These are phyloP conservation scores for Straminergon stramineum DNA, from an alignment of 225 moss, liverwort and hornwort species.

Conservation along the genomic window DNA sequence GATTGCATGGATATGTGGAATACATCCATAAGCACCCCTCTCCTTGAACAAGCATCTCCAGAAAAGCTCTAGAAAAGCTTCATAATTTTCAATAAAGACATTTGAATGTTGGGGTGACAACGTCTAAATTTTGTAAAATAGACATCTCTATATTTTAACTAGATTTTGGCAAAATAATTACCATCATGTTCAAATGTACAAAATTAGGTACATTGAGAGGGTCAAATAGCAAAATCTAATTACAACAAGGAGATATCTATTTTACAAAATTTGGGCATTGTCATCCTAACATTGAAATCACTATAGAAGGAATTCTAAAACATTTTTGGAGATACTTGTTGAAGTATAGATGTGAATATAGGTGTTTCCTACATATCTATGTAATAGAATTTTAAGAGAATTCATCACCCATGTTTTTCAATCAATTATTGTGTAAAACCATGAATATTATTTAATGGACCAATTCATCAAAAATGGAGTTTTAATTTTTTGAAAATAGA, in stretches of 20 bases:
- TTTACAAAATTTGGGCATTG: not conserved
- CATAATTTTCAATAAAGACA: no score
- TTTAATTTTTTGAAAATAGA: not conserved
- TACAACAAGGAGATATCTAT: not conserved
- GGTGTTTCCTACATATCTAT: not conserved
- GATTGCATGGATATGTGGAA: no score
- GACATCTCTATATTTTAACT: not conserved
- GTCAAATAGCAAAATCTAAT: not conserved
- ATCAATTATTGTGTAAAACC: not conserved
- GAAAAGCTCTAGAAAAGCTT: no score
- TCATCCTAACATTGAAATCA: not conserved
- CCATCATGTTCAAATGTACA: not conserved
- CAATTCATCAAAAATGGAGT: not conserved
- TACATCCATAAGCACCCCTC: no score
- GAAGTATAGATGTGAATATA: not conserved
- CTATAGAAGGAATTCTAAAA: accelerated
- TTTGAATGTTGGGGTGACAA: no score
- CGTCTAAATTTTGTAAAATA: no score
- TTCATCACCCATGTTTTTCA: not conserved
- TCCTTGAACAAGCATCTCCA: no score
- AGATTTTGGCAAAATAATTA: not conserved
- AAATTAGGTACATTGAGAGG: not conserved
- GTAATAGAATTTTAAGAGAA: not conserved
- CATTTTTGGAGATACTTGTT: not conserved
- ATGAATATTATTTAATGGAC: not conserved